phyloP scores from a whole-genome alignment of 805 yeast species.

The Candida nanaspora region DNA sequence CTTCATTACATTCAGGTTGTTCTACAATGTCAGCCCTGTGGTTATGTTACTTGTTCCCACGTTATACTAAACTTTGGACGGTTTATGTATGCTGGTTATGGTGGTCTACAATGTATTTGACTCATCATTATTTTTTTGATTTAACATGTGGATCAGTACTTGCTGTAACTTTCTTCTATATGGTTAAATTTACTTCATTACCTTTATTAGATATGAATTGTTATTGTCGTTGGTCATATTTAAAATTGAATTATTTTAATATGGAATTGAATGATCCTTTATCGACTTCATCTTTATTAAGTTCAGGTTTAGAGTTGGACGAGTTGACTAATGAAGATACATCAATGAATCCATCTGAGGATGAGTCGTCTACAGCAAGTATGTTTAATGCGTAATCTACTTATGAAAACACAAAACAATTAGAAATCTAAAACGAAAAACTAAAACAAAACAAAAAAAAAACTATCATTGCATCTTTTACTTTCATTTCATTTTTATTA shows the following conservation, averaged over 20 bases:
- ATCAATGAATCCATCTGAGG: too few species aligned
- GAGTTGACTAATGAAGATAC: not conserved
- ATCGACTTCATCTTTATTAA: not conserved
- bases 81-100: slow-evolving; percentile 85
- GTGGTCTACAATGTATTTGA: slow-evolving; percentile 98
- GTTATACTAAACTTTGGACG: slow-evolving; percentile 51
- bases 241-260: slow-evolving; percentile 29
- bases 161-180: slow-evolving; percentile 59
- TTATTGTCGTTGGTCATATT: slow-evolving; percentile 68
- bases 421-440: too few species aligned
- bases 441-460: too few species aligned
- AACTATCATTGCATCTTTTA: too few species aligned
- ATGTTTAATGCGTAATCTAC: too few species aligned
- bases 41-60: slow-evolving; percentile 74
- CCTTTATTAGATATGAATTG: slow-evolving; percentile 49
- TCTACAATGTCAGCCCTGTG: slow-evolving; percentile 89
- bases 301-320: not conserved
- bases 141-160: slow-evolving; percentile 82
- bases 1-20: slow-evolving; percentile 82
- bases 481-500: too few species aligned
- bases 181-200: slow-evolving; percentile 56
- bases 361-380: too few species aligned
- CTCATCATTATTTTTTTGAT: slow-evolving; percentile 92
- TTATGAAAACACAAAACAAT: too few species aligned
- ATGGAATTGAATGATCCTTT: slow-evolving; percentile 28